phyloP scores from a whole-genome alignment of 176 grass and related monocot genomes.

The Oryza officinalis region DNA sequence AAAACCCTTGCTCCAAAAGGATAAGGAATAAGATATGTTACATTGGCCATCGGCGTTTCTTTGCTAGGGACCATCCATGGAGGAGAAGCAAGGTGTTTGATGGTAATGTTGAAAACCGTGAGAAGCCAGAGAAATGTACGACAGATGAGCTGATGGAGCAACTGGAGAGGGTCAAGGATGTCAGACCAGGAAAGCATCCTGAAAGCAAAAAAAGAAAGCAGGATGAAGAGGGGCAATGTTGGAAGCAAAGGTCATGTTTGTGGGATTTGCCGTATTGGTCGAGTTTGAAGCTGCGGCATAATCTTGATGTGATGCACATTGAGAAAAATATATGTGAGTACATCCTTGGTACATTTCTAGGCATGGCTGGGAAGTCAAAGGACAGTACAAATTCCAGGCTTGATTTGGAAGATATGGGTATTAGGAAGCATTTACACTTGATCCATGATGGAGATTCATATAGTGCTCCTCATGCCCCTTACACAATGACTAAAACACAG shows the following conservation, averaged over 20 bases:
- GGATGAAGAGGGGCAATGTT: slow-evolving; percentile 1
- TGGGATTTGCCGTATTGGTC: slow-evolving; percentile 27
- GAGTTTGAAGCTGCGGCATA: neutral
- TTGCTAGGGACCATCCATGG: neutral
- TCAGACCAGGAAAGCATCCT: neutral
- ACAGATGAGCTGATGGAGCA: neutral
- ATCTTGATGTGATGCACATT: neutral
- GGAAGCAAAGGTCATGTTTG: neutral
- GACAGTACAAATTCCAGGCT: neutral
- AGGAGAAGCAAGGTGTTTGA: neutral
- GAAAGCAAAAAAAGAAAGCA: slow-evolving; percentile 1
- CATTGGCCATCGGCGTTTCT: neutral
- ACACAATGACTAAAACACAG: too few relatives aligned
- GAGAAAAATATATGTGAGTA: slow-evolving; percentile 31
- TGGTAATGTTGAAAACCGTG: too few relatives aligned
- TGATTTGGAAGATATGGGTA: slow-evolving; percentile 7
- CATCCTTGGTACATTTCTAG: neutral
- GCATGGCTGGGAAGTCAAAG: neutral
- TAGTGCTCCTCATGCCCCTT: neutral
- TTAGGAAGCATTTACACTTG: neutral
- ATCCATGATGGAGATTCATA: neutral
- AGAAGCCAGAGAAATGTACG: neutral
- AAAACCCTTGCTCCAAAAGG: too few relatives aligned
- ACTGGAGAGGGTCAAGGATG: too few relatives aligned
- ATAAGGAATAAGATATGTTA: too few relatives aligned